phyloP scores from a whole-genome alignment of 305 asterid species.

The Rubia balearica region DNA sequence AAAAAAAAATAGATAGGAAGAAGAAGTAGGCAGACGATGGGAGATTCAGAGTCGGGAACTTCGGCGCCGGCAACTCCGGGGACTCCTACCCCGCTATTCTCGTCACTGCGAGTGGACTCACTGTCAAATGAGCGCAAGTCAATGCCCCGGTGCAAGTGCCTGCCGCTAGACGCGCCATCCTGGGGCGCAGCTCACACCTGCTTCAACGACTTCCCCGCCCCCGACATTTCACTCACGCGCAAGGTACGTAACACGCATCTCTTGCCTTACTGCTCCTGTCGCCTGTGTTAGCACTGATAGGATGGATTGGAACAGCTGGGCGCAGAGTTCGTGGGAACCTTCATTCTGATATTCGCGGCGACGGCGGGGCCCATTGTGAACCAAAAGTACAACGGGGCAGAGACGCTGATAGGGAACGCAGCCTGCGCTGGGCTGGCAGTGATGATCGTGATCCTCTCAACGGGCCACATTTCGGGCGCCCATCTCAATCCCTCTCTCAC shows the following conservation, averaged over 20 bases:
- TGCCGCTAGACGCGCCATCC: slow-evolving; percentile 58
- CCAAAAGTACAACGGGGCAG: slow-evolving; percentile 67
- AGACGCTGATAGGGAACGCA: slow-evolving; percentile 75
- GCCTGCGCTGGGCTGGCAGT: slow-evolving; percentile 84
- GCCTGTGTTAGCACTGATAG: too few relatives aligned
- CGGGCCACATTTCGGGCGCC: slow-evolving; percentile 95
- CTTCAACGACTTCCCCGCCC: slow-evolving; percentile 50
- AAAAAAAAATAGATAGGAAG: neutral
- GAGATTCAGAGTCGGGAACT: slow-evolving; percentile 46
- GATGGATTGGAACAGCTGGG: slow-evolving; percentile 56
- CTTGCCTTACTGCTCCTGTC: too few relatives aligned
- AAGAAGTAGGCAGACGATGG: too few relatives aligned
- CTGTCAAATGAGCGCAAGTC: slow-evolving; percentile 74
- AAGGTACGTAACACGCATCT: too few relatives aligned
- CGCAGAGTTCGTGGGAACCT: slow-evolving; percentile 96
- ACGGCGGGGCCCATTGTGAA: slow-evolving; percentile 90
- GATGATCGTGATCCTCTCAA: slow-evolving; percentile 80
- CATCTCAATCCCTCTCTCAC: slow-evolving; percentile 88
- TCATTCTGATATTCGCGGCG: slow-evolving; percentile 79
- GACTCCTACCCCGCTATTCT: slow-evolving; percentile 69
- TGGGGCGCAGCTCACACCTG: slow-evolving; percentile 81
- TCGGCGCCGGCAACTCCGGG: slow-evolving; percentile 91
- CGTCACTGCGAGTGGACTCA: slow-evolving; percentile 64
- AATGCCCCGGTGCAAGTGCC: slow-evolving; percentile 90
- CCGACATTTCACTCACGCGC: slow-evolving; percentile 83